Conservation (phyloP, 2,329 filamentous ascomycete genomes). For the Fusarium newnesense region DNA sequence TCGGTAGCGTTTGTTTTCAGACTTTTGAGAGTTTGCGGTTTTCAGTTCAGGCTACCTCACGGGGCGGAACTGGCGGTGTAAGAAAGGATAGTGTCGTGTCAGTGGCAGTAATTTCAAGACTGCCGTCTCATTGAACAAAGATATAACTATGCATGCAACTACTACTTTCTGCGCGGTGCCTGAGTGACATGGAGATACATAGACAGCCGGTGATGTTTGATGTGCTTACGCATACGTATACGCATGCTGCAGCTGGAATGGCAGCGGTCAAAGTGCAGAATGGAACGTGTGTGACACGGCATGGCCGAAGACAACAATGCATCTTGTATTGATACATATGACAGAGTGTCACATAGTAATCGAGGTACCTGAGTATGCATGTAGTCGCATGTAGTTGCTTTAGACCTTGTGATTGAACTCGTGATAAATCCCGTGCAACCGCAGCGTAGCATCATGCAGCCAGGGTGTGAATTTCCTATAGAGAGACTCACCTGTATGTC, state of each 20-base stretch:
- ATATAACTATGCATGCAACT: background rate
- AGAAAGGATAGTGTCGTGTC: conserved; percentile 18
- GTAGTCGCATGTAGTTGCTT: conserved; percentile 6
- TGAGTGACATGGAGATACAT: conserved; percentile 8
- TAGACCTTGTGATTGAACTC: conserved; percentile 10
- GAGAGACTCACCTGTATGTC: background rate
- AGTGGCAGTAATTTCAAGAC: conserved; percentile 34
- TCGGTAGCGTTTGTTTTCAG: conserved; percentile 30
- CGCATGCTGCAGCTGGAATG: background rate
- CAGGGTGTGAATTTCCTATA: background rate
- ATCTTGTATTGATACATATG: background rate
- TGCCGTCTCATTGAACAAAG: conserved; percentile 25
- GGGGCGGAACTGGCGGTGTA: conserved; percentile 43
- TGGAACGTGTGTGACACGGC: background rate
- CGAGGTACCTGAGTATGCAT: background rate
- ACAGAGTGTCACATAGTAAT: background rate
- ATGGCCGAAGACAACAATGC: background rate
- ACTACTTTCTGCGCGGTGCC: background rate
- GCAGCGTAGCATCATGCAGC: background rate
- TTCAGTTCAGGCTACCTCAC: conserved; percentile 38
- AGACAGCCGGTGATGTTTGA: background rate
- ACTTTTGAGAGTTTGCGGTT: conserved; percentile 16
- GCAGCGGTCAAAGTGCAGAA: conserved; percentile 3
- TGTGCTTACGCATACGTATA: background rate
- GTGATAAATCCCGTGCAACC: conserved; percentile 8